A percentile compares a stretch with the other conserved stretches of the same genome.
These are phyloP conservation scores for Penicillium palitans DNA, from an alignment of 2,329 filamentous ascomycete genomes.

Conservation along the genomic window DNA sequence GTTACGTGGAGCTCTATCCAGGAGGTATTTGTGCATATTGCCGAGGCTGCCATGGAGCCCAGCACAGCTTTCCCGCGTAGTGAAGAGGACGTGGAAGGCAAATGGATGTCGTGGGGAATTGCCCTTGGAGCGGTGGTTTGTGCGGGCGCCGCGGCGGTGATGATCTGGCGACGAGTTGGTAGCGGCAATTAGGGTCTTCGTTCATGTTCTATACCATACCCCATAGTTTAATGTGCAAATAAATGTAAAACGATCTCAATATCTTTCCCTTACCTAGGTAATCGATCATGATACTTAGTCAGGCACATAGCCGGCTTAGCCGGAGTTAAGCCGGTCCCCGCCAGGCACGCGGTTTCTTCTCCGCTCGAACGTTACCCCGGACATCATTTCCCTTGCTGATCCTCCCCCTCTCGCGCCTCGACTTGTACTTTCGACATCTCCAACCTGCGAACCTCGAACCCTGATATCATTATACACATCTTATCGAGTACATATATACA, in stretches of 20 bases:
- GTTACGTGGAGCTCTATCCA: constrained; percentile 92
- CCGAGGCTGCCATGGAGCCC: constrained; percentile 88
- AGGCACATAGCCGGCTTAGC: constrained; percentile 4
- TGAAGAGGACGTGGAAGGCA: constrained; percentile 75
- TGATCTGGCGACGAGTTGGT: constrained; percentile 59
- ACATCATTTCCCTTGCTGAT: constrained; percentile 19
- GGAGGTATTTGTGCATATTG: constrained; percentile 88
- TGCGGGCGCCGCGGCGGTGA: constrained; percentile 58
- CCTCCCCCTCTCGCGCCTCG: constrained; percentile 1
- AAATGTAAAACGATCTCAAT: not conserved
- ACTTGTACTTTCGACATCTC: not conserved
- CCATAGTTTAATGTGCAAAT: constrained; percentile 4
- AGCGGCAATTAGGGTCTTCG: constrained; percentile 34
- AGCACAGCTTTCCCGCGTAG: constrained; percentile 84
- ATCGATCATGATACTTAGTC: not conserved
- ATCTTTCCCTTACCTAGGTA: not conserved
- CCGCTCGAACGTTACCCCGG: constrained; percentile 23
- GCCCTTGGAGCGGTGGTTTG: constrained; percentile 71
- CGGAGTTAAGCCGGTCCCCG: constrained; percentile 20
- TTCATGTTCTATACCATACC: constrained; percentile 19
- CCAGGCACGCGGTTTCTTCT: constrained; percentile 23
- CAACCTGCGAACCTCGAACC: not conserved
- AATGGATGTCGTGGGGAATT: constrained; percentile 82
- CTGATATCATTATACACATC: not conserved
- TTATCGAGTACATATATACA: not conserved